phyloP scores from a whole-genome alignment of 352 stramenopile genomes.

The Bremia lactucae region DNA sequence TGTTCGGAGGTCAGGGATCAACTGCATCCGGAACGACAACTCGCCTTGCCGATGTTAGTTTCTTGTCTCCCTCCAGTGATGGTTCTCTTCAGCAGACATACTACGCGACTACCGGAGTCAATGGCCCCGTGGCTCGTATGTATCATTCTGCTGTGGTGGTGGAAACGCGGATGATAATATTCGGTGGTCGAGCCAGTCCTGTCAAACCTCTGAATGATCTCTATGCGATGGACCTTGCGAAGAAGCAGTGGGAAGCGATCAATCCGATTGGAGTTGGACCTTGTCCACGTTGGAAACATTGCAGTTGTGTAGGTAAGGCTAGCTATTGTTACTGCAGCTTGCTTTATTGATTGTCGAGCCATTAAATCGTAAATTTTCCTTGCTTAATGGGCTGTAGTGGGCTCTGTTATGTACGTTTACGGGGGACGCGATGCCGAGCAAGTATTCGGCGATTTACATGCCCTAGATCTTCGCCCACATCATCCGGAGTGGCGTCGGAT shows the following conservation, averaged over 20 bases:
- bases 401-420: constrained; percentile 54
- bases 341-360: neutral
- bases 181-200: constrained; percentile 67
- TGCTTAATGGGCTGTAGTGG: constrained; percentile 26
- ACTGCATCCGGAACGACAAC: constrained; percentile 46
- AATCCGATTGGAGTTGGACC: constrained; percentile 16
- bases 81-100: constrained; percentile 23
- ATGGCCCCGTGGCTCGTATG: constrained; percentile 47
- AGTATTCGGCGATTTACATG: constrained; percentile 63
- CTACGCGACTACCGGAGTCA: constrained; percentile 2
- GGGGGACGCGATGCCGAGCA: constrained; percentile 55
- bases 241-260: constrained; percentile 34
- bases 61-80: constrained; percentile 16
- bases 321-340: neutral
- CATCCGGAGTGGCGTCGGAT: constrained; percentile 39
- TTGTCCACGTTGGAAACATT: constrained; percentile 69
- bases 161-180: constrained; percentile 53
- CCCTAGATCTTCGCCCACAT: constrained; percentile 36
- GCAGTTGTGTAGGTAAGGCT: constrained; percentile 37
- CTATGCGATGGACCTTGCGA: constrained; percentile 37
- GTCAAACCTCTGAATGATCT: constrained; percentile 61
- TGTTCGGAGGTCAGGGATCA: constrained; percentile 63
- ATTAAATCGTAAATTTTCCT: neutral
- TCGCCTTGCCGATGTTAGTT: constrained; percentile 40
- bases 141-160: constrained; percentile 59